A percentile compares a stretch with the other conserved stretches of the same genome.
Conservation (phyloP, 306 rosid genomes). For the Senna siamea region DNA sequence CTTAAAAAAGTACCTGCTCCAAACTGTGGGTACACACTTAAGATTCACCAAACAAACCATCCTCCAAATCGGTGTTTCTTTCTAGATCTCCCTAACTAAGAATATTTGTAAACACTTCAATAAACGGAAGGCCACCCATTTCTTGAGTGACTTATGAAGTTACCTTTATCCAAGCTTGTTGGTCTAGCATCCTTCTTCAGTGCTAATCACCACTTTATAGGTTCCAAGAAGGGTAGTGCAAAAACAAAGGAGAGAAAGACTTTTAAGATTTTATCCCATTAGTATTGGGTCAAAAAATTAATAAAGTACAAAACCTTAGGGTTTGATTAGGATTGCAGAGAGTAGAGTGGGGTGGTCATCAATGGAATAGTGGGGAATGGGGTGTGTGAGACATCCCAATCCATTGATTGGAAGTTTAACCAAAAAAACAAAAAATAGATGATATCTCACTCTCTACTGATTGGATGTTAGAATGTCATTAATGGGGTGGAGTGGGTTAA, state of each 20-base stretch:
- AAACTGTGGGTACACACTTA: not conserved
- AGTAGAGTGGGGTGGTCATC: not conserved
- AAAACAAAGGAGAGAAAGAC: too few species aligned
- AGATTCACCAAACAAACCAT: not conserved
- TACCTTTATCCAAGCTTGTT: not conserved
- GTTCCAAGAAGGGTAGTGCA: not conserved
- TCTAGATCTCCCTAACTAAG: not conserved
- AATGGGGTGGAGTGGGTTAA: too few species aligned
- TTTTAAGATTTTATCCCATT: too few species aligned
- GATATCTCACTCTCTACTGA: too few species aligned
- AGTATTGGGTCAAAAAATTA: too few species aligned
- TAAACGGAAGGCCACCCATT: not conserved
- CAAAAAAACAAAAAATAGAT: too few species aligned
- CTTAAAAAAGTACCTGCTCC: not conserved
- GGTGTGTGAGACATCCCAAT: too few species aligned
- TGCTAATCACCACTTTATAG: not conserved
- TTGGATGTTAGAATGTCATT: too few species aligned
- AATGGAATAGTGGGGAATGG: too few species aligned
- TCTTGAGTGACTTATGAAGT: not conserved
- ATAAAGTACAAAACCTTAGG: too few species aligned
- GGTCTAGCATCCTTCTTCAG: not conserved
- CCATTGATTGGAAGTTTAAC: too few species aligned
- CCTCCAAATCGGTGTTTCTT: not conserved
- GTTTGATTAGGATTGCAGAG: too few species aligned
- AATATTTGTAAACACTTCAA: not conserved